phyloP scores from a whole-genome alignment of 148 eudicot species.

The Tetragonia tetragonoides region DNA sequence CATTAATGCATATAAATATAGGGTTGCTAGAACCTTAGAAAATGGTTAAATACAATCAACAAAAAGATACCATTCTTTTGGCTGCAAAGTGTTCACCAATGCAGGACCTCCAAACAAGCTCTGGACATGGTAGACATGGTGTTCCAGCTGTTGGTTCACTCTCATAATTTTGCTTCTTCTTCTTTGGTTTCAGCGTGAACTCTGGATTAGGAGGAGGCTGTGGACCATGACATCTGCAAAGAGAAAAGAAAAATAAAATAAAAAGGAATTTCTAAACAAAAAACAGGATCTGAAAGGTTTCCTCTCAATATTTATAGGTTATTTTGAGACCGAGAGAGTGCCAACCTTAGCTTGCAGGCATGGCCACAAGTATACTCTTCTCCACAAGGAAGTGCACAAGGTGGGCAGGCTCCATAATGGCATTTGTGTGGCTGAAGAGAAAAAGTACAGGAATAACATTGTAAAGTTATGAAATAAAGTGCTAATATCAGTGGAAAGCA shows the following conservation, averaged over 20 bases:
- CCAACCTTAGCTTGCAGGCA: slow-evolving; percentile 75
- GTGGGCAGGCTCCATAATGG: slow-evolving; percentile 97
- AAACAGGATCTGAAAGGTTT: background rate
- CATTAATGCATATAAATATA: background rate
- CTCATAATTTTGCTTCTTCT: slow-evolving; percentile 55
- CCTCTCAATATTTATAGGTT: background rate
- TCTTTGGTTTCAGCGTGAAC: slow-evolving; percentile 85
- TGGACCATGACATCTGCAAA: slow-evolving; percentile 89
- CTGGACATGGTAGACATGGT: slow-evolving; percentile 91
- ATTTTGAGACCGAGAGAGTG: background rate
- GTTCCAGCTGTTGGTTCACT: slow-evolving; percentile 73
- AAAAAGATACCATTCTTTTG: slow-evolving; percentile 68
- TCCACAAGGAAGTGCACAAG: slow-evolving; percentile 75
- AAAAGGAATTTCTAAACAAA: background rate
- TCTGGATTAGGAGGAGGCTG: slow-evolving; percentile 81
- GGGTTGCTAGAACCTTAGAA: background rate
- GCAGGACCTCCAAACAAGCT: slow-evolving; percentile 91
- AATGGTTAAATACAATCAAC: background rate
- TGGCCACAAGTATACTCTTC: slow-evolving; percentile 88
- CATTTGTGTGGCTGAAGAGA: slow-evolving; percentile 86
- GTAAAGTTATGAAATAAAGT: background rate
- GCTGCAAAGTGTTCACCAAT: slow-evolving; percentile 85
- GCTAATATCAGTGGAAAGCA: background rate
- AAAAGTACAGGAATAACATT: background rate
- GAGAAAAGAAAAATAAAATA: background rate